Conservation (phyloP, 2,329 filamentous ascomycete genomes). For the Clonostachys chloroleuca region DNA sequence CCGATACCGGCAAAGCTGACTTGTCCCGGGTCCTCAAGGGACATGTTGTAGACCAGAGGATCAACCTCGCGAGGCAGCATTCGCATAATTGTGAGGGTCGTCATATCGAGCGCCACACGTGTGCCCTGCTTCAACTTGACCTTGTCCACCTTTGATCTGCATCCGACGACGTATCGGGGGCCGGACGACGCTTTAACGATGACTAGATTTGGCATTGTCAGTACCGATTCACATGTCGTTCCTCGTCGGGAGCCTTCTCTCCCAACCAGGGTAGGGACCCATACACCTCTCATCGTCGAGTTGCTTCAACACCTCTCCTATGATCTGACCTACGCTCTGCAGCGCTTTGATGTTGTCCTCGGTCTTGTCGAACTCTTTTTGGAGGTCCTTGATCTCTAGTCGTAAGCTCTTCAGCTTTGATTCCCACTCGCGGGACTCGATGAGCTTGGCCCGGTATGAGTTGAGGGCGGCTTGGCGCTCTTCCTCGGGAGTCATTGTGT, state of each 20-base stretch:
- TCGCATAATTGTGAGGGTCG: constrained; percentile 98
- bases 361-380: constrained; percentile 92
- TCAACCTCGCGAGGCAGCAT: constrained; percentile 99
- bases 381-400: constrained; percentile 91
- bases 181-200: constrained; percentile 98
- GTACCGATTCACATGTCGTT: neutral
- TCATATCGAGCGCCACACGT: constrained; percentile 97
- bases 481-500: constrained; percentile 47
- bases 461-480: constrained; percentile 68
- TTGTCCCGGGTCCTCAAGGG: constrained; percentile 93
- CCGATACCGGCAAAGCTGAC: constrained; percentile 98
- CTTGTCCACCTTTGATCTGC: constrained; percentile 97
- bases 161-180: constrained; percentile 95
- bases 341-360: constrained; percentile 99
- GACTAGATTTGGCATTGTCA: constrained; percentile 47
- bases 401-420: constrained; percentile 93
- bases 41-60: constrained; percentile 99
- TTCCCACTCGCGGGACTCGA: constrained; percentile 98
- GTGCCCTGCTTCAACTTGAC: constrained; percentile 96
- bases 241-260: too few species aligned
- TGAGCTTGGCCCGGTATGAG: constrained; percentile 74
- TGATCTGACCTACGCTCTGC: constrained; percentile 98
- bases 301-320: constrained; percentile 98
- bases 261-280: constrained; percentile 18
- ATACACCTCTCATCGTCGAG: constrained; percentile 97